phyloP scores from a whole-genome alignment of 345 rosid genomes.

The Crucihimalaya himalaica region DNA sequence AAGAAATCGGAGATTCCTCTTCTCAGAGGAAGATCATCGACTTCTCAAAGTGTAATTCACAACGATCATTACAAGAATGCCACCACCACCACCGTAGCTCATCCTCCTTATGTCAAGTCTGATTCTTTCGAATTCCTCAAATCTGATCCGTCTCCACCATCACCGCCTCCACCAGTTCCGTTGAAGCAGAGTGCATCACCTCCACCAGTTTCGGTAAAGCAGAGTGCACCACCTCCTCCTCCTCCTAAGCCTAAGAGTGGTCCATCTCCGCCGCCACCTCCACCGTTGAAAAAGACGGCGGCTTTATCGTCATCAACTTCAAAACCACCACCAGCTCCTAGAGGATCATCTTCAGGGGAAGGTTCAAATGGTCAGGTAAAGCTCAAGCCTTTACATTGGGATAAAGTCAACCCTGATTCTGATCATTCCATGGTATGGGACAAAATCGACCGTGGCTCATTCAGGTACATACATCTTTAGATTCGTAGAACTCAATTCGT shows the following conservation, averaged over 20 bases:
- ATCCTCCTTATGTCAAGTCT: not conserved
- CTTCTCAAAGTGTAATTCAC: slow-evolving; percentile 46
- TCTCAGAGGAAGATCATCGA: slow-evolving; percentile 64
- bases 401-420: slow-evolving; percentile 58
- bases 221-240: slow-evolving; percentile 36
- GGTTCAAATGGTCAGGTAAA: slow-evolving; percentile 54
- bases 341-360: slow-evolving; percentile 41
- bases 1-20: slow-evolving; percentile 59
- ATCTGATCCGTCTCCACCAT: not conserved
- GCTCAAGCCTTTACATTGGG: slow-evolving; percentile 91
- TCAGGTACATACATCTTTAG: slow-evolving; percentile 49
- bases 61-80: slow-evolving; percentile 5
- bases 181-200: slow-evolving; percentile 35
- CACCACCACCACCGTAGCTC: not conserved
- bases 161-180: slow-evolving; percentile 35
- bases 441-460: slow-evolving; percentile 75
- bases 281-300: slow-evolving; percentile 41
- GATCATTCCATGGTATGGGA: slow-evolving; percentile 95
- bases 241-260: slow-evolving; percentile 30
- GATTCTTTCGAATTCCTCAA: not conserved
- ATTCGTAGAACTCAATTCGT: not conserved
- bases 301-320: slow-evolving; percentile 31
- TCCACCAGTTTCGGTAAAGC: slow-evolving; percentile 36
- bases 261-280: slow-evolving; percentile 45
- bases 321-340: slow-evolving; percentile 46